Evolutionary conservation across 225 moss, liverwort and hornwort species (phyloP).

Genomic region (Ulota crispa): DNA sequence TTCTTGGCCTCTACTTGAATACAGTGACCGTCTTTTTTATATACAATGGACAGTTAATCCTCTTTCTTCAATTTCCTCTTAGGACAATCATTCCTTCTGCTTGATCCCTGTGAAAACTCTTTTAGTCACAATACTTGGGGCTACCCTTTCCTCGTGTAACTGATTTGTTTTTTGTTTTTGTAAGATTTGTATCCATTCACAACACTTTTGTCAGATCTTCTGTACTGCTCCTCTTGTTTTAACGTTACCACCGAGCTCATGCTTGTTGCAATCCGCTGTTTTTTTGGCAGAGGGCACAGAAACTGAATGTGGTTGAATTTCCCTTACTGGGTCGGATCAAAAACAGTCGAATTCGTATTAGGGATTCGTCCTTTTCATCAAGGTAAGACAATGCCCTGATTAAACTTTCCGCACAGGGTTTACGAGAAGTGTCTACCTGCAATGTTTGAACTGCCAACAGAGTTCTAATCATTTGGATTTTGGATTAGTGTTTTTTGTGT

Average conservation of each 20-base stretch:
- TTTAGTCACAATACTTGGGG: background rate
- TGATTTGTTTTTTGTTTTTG: slow-evolving; percentile 4
- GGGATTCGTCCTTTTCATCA: slow-evolving; percentile 87
- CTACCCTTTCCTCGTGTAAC: background rate
- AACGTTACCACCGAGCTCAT: slow-evolving; percentile 4
- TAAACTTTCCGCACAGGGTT: background rate
- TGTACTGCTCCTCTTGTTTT: background rate
- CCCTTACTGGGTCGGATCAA: slow-evolving; percentile 87
- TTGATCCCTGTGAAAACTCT: background rate
- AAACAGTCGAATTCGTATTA: slow-evolving; percentile 89
- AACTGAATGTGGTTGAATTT: slow-evolving; percentile 76
- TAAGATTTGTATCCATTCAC: background rate
- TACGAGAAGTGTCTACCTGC: background rate
- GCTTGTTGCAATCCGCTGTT: slow-evolving; percentile 24
- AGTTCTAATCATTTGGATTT: background rate
- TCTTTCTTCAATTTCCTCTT: background rate
- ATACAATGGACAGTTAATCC: background rate
- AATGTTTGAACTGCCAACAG: background rate
- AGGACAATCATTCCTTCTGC: background rate
- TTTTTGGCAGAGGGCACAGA: slow-evolving; percentile 72
- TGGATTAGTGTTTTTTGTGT: background rate
- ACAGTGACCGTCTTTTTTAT: background rate
- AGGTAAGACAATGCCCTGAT: slow-evolving; percentile 42
- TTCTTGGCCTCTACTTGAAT: background rate
- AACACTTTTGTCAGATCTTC: background rate